These are phyloP conservation scores for Chlorella variabilis DNA, from an alignment of 163 green algal genomes.

Conservation along the genomic window DNA sequence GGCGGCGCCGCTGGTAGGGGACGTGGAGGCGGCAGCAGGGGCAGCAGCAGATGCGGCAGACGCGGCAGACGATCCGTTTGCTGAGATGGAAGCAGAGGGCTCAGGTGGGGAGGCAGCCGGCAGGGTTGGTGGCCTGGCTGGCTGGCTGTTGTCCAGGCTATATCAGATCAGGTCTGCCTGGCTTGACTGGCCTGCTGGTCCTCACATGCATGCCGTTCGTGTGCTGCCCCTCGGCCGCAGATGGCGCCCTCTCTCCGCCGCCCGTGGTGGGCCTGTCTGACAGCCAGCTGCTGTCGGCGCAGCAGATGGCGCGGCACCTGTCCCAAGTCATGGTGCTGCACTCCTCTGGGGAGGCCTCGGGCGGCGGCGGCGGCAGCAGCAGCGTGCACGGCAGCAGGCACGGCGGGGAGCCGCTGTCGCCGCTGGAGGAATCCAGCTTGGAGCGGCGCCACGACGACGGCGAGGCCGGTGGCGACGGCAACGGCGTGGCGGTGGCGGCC, in stretches of 20 bases:
- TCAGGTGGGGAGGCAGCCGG: background rate
- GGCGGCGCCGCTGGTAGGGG: background rate
- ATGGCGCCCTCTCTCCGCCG: too few species aligned
- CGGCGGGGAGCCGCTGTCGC: background rate
- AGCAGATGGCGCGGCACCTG: constrained; percentile 17
- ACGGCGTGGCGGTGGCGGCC: too few species aligned
- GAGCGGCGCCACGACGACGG: background rate
- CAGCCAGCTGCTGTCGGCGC: constrained; percentile 22
- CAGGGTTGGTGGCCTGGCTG: background rate
- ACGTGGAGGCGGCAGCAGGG: background rate
- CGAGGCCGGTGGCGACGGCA: background rate
- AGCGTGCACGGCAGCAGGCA: background rate
- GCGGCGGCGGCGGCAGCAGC: background rate
- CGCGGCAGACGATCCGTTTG: constrained; percentile 20
- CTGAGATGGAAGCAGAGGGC: background rate
- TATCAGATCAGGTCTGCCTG: too few species aligned
- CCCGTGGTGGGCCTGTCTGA: background rate
- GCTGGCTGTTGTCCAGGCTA: too few species aligned
- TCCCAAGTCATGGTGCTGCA: constrained; percentile 15
- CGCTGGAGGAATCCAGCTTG: too few species aligned
- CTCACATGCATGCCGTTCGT: too few species aligned
- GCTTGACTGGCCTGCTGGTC: too few species aligned
- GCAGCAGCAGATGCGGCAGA: background rate
- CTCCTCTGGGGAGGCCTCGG: background rate
- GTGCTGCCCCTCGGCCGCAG: too few species aligned